Evolutionary conservation across 495 filamentous ascomycete genomes (phyloP).

Genomic region (Trypethelium eluteriae): DNA sequence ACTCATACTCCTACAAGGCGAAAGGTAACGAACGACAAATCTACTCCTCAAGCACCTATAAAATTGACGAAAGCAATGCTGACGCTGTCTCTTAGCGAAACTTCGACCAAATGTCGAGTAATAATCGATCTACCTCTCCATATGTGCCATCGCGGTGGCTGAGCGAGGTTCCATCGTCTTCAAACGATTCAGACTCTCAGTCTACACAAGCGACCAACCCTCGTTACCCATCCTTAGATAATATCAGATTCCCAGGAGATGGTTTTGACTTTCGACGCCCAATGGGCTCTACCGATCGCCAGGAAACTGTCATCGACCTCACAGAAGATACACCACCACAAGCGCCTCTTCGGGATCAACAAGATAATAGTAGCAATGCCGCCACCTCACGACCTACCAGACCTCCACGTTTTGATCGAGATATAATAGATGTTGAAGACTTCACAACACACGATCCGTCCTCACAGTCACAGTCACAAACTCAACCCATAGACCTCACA

Average conservation of each 20-base stretch:
- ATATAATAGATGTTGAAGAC: constrained; percentile 19
- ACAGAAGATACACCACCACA: constrained; percentile 19
- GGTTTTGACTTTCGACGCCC: constrained; percentile 25
- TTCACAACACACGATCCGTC: not conserved
- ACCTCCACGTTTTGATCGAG: constrained; percentile 22
- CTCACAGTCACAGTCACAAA: constrained; percentile 11
- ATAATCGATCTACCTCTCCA: not conserved
- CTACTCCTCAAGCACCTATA: not conserved
- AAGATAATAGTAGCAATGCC: not conserved
- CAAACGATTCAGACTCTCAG: not conserved
- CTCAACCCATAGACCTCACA: constrained; percentile 22
- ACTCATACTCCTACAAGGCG: not conserved
- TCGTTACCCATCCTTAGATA: not conserved
- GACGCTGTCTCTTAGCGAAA: not conserved
- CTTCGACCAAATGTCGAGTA: constrained; percentile 3
- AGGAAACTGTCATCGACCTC: constrained; percentile 23
- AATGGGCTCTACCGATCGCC: constrained; percentile 12
- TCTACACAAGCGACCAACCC: not conserved
- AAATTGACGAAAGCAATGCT: not conserved
- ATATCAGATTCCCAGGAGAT: constrained; percentile 20
- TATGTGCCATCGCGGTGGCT: not conserved
- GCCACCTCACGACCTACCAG: constrained; percentile 16
- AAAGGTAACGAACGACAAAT: not conserved
- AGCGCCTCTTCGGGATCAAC: not conserved
- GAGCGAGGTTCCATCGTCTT: constrained; percentile 2